Evolutionary conservation across 345 rosid genomes (phyloP).

Genomic region (Alliaria petiolata): DNA sequence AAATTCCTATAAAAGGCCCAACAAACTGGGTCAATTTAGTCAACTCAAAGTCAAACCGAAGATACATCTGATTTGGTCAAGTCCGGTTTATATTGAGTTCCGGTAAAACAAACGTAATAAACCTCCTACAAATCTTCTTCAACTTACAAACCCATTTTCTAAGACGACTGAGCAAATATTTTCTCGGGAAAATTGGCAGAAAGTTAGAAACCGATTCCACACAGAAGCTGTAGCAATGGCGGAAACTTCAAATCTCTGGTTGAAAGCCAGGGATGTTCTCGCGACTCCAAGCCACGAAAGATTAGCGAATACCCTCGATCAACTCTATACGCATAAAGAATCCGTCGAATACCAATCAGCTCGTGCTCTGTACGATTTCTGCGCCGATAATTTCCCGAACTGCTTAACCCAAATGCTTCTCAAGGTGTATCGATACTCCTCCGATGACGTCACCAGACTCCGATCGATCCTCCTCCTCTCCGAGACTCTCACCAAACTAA

Average conservation of each 20-base stretch:
- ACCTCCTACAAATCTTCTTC: neutral
- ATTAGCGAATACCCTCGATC: neutral
- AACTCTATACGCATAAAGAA: neutral
- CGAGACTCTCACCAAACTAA: neutral
- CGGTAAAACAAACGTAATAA: neutral
- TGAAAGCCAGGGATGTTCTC: neutral
- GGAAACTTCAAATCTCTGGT: neutral
- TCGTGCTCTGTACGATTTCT: neutral
- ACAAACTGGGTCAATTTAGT: too few species aligned
- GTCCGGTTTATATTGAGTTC: neutral
- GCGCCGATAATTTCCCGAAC: neutral
- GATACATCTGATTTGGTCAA: too few species aligned
- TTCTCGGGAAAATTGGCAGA: neutral
- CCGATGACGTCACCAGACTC: neutral
- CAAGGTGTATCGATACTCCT: neutral
- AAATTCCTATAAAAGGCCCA: too few species aligned
- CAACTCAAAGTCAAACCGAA: too few species aligned
- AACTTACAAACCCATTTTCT: too few species aligned
- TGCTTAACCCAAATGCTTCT: constrained; percentile 7
- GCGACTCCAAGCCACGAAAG: neutral
- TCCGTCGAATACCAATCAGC: neutral
- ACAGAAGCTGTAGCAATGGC: neutral
- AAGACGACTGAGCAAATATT: too few species aligned
- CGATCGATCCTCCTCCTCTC: neutral
- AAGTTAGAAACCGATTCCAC: neutral